Conservation (phyloP, 495 filamentous ascomycete species). For the Daldinia decipiens region DNA sequence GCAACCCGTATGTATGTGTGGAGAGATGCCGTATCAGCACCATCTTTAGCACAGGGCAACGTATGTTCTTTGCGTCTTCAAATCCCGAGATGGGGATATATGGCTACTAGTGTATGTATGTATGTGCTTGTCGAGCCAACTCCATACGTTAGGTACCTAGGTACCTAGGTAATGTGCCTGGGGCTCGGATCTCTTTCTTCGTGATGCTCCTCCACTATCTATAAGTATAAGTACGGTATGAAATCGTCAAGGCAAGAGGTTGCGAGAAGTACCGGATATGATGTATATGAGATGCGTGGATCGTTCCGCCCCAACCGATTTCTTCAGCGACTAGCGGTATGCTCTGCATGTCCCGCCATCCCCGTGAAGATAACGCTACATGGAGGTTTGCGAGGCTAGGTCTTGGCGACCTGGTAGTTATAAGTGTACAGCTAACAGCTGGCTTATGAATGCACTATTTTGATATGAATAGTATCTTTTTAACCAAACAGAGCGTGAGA, state of each 20-base stretch:
- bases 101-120: neutral
- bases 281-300: constrained; percentile 2
- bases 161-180: neutral
- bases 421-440: neutral
- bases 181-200: constrained; percentile 7
- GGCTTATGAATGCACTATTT: constrained; percentile 4
- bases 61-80: neutral
- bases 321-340: constrained; percentile 5
- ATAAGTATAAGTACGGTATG: neutral
- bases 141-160: neutral
- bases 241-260: neutral
- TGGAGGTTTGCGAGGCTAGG: neutral
- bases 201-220: neutral
- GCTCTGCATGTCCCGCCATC: constrained; percentile 6
- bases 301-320: constrained; percentile 10
- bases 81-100: constrained; percentile 5
- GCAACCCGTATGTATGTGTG: constrained; percentile 14
- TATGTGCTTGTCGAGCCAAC: neutral
- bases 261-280: constrained; percentile 3
- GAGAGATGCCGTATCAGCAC: neutral
- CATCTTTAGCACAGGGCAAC: constrained; percentile 7
- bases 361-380: constrained; percentile 4
- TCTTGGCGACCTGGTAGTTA: neutral
- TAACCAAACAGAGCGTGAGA: neutral
- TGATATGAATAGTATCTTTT: neutral